Evolutionary conservation across 306 rosid genomes (phyloP).

Genomic region (Corylus heterophylla): DNA sequence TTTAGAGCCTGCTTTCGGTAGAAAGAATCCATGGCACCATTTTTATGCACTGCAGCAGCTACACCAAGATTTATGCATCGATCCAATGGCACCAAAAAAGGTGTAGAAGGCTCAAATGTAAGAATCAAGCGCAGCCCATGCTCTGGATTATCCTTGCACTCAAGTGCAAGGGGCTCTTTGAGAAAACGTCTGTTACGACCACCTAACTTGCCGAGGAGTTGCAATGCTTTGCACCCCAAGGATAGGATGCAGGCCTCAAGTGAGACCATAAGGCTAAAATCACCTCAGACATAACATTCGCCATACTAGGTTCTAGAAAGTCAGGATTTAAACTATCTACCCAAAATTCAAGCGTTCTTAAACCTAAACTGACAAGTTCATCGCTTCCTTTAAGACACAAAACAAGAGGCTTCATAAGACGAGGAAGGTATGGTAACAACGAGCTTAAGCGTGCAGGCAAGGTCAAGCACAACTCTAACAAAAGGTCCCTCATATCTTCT

Average conservation of each 20-base stretch:
- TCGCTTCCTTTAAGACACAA: constrained; percentile 87
- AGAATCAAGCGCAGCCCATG: constrained; percentile 92
- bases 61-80: constrained; percentile 99
- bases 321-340: constrained; percentile 99
- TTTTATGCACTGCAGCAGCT: constrained; percentile 76
- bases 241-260: constrained; percentile 82
- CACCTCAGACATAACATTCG: constrained; percentile 88
- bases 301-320: constrained; percentile 98
- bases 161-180: constrained; percentile 90
- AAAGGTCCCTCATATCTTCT: constrained; percentile 93
- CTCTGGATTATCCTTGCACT: constrained; percentile 98
- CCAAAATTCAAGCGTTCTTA: constrained; percentile 97
- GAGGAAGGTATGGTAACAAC: constrained; percentile 82
- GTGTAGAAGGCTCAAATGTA: constrained; percentile 98
- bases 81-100: constrained; percentile 95
- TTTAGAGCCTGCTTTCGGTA: constrained; percentile 85
- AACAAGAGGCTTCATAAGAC: constrained; percentile 97
- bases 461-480: constrained; percentile 93
- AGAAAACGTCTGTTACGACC: constrained; percentile 98
- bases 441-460: constrained; percentile 98
- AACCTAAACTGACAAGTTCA: constrained; percentile 87
- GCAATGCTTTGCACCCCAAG: constrained; percentile 98
- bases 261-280: constrained; percentile 97
- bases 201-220: constrained; percentile 96
- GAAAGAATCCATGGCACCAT: constrained; percentile 71